Conservation (phyloP, 2,329 filamentous ascomycete species). For the Fusarium sp. region DNA sequence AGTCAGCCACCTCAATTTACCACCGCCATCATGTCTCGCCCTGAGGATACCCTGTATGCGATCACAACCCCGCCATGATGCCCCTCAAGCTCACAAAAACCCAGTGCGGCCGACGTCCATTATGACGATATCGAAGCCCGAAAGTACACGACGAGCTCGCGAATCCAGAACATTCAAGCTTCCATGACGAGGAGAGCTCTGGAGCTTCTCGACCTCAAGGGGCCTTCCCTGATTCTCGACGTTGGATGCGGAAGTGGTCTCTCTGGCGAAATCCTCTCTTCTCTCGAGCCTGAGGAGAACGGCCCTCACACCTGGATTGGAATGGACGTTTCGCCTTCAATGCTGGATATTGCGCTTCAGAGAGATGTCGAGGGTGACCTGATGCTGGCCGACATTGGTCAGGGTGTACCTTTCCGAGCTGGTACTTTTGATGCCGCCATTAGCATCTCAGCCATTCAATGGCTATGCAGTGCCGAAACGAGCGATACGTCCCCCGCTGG, state of each 20-base stretch:
- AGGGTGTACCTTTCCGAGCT: slow-evolving; percentile 92
- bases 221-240: slow-evolving; percentile 91
- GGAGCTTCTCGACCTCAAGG: slow-evolving; percentile 83
- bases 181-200: slow-evolving; percentile 95
- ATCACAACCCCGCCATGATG: slow-evolving; percentile 33
- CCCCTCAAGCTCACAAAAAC: slow-evolving; percentile 42
- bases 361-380: slow-evolving; percentile 93
- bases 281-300: slow-evolving; percentile 74
- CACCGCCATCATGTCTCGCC: slow-evolving; percentile 83
- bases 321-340: slow-evolving; percentile 94
- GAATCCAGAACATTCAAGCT: slow-evolving; percentile 95
- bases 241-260: slow-evolving; percentile 96
- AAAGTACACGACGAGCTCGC: slow-evolving; percentile 97
- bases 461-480: slow-evolving; percentile 95
- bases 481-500: slow-evolving; percentile 85
- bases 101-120: slow-evolving; percentile 92
- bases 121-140: slow-evolving; percentile 96
- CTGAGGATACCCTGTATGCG: slow-evolving; percentile 89
- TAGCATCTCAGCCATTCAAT: slow-evolving; percentile 95
- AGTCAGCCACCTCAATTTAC: background rate
- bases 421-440: slow-evolving; percentile 96
- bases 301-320: slow-evolving; percentile 97
- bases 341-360: slow-evolving; percentile 95
- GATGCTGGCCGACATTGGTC: slow-evolving; percentile 94
- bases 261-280: slow-evolving; percentile 91